phyloP scores from a whole-genome alignment of 2,329 filamentous ascomycete genomes.

The Aspergillus udagawae region DNA sequence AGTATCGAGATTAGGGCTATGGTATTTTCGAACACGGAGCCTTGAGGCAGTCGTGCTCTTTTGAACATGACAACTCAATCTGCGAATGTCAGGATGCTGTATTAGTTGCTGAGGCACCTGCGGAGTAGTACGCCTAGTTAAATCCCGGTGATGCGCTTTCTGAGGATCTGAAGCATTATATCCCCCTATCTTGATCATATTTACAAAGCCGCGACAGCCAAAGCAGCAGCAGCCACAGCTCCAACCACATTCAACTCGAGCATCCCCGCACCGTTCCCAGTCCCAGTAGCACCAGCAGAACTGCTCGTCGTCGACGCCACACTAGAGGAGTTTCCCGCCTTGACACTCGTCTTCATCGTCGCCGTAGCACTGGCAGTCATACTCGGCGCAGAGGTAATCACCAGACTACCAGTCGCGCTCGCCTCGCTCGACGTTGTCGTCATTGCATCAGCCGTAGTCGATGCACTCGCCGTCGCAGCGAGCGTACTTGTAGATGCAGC shows the following conservation, averaged over 20 bases:
- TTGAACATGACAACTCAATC: too few species aligned
- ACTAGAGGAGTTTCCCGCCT: background rate
- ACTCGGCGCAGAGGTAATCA: background rate
- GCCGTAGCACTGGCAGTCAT: background rate
- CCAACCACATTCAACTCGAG: slow-evolving; percentile 9
- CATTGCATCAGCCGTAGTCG: background rate
- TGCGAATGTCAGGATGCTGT: too few species aligned
- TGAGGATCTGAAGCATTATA: background rate
- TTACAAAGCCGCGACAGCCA: slow-evolving; percentile 14
- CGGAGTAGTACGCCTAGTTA: too few species aligned
- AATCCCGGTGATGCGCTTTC: too few species aligned
- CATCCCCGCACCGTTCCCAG: slow-evolving; percentile 9
- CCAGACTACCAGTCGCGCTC: background rate
- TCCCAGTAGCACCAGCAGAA: background rate
- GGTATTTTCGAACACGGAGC: too few species aligned
- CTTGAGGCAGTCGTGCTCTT: too few species aligned
- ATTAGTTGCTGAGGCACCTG: too few species aligned
- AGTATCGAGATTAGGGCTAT: too few species aligned
- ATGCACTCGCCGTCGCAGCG: background rate
- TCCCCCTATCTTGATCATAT: background rate
- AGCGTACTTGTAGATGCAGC: slow-evolving; percentile 8
- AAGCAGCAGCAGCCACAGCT: slow-evolving; percentile 10
- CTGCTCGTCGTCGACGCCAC: background rate
- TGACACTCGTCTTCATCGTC: background rate
- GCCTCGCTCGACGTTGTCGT: background rate